Conservation (phyloP, 2,329 filamentous ascomycete species). For the Colletotrichum sp. region DNA sequence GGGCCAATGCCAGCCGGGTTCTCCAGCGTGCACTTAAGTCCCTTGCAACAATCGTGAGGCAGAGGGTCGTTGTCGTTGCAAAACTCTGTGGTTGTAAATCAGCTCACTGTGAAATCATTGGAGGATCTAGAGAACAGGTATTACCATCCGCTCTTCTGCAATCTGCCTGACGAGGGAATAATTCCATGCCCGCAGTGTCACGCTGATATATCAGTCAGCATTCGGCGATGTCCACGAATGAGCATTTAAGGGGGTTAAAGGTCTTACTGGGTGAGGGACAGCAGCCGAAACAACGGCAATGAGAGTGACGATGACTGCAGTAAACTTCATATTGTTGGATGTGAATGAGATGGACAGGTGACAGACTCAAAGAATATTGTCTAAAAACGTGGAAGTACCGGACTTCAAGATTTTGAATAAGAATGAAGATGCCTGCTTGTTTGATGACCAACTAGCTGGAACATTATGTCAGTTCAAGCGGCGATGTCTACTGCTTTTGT, state of each 20-base stretch:
- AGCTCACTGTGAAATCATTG: neutral
- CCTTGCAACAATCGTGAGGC: neutral
- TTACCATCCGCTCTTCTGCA: neutral
- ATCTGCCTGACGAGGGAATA: neutral
- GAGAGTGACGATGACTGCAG: neutral
- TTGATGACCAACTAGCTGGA: neutral
- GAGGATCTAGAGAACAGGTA: neutral
- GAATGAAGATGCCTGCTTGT: neutral
- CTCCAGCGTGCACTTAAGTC: neutral
- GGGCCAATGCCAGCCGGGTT: neutral
- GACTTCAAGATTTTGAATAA: neutral
- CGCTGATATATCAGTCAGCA: neutral
- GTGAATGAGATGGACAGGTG: neutral
- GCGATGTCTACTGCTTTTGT: neutral
- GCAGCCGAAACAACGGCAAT: neutral
- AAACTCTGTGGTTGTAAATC: neutral
- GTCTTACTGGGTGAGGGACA: neutral
- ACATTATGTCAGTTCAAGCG: neutral
- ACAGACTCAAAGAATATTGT: neutral
- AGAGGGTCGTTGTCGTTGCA: neutral
- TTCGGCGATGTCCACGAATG: neutral
- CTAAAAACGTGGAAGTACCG: neutral
- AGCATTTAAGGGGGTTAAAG: too few species aligned
- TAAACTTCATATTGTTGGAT: neutral
- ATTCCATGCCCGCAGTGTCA: neutral